Evolutionary conservation across 257 asterid species (phyloP), one percentile per base, ranked within the genome.

Genomic region (Solanum pennellii): DNA sequence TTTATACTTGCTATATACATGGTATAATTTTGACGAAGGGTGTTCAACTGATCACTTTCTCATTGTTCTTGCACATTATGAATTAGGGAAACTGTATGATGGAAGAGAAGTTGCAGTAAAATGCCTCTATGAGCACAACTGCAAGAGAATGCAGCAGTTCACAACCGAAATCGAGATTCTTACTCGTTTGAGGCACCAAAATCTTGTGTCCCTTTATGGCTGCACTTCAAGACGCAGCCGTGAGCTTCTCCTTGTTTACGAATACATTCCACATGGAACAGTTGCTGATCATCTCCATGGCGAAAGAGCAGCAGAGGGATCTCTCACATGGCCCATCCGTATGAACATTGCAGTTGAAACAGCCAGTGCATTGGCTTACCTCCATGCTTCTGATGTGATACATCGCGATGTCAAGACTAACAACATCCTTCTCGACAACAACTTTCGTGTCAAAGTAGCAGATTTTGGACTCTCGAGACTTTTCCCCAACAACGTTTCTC

Each of bases 21-120:
- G 0, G 0, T 56, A 33, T 37, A 21, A 20, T 39, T 74, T 21
- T 21, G 82, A 74, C 20, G 20, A 21, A 39, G 52, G 15, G 12
- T 35, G 80, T 72, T 72, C 80, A 72, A 72, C 16, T 72, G 47
- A 73, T 73, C 80, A 18, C 29, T 37, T 35, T 33, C 31, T 77
- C 56, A 82, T 82, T 82, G 69, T 82, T 82, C 11, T 49, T 80
- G 0, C 69, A 49, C 42, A 11, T 82, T 29, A 10, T 82, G 59
- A 37, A 25, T 42, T 37, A 84, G 80, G 87, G 14, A 66, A 84
- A 25, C 66, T 62, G 9, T 69, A 69, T 33, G 87, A 84, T 84
- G 87, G 87, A 84, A 37, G 87, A 39, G 87, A 84, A 66, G 87
- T 84, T 16, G 77, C 77, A n/a, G 87, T 84, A 47, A 84, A 84